These are phyloP conservation scores for Sphagnum tenellum DNA, from an alignment of 225 moss, liverwort and hornwort genomes.

Conservation along the genomic window DNA sequence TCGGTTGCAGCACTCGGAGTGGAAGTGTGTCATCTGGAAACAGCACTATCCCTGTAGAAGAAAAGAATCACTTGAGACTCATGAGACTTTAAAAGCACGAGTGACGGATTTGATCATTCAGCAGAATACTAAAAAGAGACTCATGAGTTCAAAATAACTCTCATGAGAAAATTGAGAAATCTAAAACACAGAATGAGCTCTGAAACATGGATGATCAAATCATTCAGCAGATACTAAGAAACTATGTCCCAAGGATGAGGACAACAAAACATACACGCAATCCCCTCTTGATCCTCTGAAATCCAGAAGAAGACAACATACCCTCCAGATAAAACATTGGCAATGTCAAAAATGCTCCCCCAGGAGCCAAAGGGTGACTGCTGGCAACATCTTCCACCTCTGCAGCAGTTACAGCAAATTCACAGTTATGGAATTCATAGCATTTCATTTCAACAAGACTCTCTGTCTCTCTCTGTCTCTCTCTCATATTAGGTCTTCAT, in stretches of 20 bases:
- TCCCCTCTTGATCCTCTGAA: background rate
- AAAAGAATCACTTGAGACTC: constrained; percentile 2
- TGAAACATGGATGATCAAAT: background rate
- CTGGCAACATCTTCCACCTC: constrained; percentile 73
- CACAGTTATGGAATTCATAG: too few species aligned
- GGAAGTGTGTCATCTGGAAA: constrained; percentile 91
- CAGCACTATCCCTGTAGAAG: constrained; percentile 66
- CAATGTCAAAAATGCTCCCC: constrained; percentile 67
- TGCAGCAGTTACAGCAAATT: constrained; percentile 13
- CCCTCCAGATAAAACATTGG: constrained; percentile 99
- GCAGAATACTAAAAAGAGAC: too few species aligned
- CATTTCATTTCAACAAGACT: too few species aligned
- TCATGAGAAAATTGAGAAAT: background rate
- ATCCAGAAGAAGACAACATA: constrained; percentile 9
- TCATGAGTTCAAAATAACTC: too few species aligned
- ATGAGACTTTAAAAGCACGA: background rate
- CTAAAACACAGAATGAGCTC: constrained; percentile 2
- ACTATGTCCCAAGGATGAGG: background rate
- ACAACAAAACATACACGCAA: background rate
- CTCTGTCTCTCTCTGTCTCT: too few species aligned
- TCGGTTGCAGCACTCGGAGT: constrained; percentile 79
- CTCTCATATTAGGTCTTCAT: too few species aligned
- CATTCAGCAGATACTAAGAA: background rate
- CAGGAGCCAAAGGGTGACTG: constrained; percentile 47
- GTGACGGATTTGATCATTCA: too few species aligned